Base-by-base conservation (phyloP, 2,329 filamentous ascomycete genomes). In the Raffaelea ambrosiae region DNA sequence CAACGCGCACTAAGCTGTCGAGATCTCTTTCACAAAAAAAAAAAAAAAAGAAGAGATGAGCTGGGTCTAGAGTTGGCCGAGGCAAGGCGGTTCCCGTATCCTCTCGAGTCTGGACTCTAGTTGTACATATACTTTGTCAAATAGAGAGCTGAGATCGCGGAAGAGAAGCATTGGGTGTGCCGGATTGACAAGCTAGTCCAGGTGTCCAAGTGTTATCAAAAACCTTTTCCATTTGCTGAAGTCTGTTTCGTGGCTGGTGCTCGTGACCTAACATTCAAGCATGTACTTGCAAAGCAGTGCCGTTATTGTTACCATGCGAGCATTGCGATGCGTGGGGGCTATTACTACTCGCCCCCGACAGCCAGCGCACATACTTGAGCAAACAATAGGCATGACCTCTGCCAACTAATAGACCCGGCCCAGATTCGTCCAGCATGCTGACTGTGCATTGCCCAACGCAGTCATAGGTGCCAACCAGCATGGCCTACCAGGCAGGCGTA, bases 1-100 rank as follows among this genome's bases (percentile, higher is more conserved):
- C 86, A 94, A 98, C 72, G 87, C 88, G 62, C 93, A 98, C 79
- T 98, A 94, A 75, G 13, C 26, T 29, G 13, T 29, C 13, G 26
- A 29, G 13, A 29, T 7, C 26, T 13, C 26, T 7, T 7, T 13
- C 26, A 7, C 7, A 29, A 29, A 29, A n/a, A n/a, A n/a, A n/a
- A n/a, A n/a, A 10, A n/a, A 10, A n/a, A 36, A 36, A 5, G 21
- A 26, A 53, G 52, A 50, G 38, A 42, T 53, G 49, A 48, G 48
- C 47, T 50, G 49, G 40, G 39, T 23, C 45, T 31, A 22, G 29
- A 35, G 40, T 39, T 38, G 43, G 40, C 48, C 21, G 48, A 44
- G 45, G 44, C 40, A 29, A n/a, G 20, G 38, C 38, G 23, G 43
- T 43, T 22, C 42, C 13, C 26, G 26, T 29, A 7, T 29, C n/a